Conservation (phyloP, 2,329 filamentous ascomycete species). For the Sclerotiophoma versabilis region DNA sequence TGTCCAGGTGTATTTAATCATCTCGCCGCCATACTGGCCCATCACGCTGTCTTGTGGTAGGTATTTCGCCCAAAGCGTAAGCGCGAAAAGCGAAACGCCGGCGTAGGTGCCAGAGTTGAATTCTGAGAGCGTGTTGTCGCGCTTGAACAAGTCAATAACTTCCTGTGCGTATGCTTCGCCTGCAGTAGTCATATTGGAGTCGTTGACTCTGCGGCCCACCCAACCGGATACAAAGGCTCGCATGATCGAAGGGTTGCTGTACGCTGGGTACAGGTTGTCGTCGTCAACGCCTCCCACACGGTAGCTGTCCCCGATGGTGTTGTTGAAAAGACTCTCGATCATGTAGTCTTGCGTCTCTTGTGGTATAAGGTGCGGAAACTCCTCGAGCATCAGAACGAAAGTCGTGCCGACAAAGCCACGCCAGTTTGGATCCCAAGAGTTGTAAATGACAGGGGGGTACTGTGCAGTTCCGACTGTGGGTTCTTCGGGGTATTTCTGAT, state of each 20-base stretch:
- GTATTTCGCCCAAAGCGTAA: constrained; percentile 68
- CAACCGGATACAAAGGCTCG: constrained; percentile 67
- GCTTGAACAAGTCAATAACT: constrained; percentile 64
- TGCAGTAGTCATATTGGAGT: constrained; percentile 65
- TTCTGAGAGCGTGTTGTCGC: constrained; percentile 65
- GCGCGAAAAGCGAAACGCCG: constrained; percentile 65
- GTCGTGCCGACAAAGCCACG: constrained; percentile 68
- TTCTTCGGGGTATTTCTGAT: constrained; percentile 64
- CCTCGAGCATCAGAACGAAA: constrained; percentile 65
- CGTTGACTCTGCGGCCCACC: constrained; percentile 62
- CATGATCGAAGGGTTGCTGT: constrained; percentile 69
- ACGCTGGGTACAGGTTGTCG: constrained; percentile 69
- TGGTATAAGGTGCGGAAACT: constrained; percentile 60
- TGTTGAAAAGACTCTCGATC: constrained; percentile 61
- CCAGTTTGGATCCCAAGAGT: constrained; percentile 70
- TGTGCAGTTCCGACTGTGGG: constrained; percentile 61
- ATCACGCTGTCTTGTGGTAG: constrained; percentile 62
- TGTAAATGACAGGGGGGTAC: constrained; percentile 62
- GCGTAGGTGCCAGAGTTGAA: constrained; percentile 70
- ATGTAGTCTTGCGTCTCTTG: constrained; percentile 54
- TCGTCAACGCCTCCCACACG: constrained; percentile 65
- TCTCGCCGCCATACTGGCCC: constrained; percentile 58
- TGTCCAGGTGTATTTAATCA: constrained; percentile 63
- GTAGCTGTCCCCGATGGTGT: constrained; percentile 66
- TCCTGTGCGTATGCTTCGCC: constrained; percentile 65